A percentile compares a stretch with the other conserved stretches of the same genome.
Conservation (phyloP, 768 basidiomycete species). For the Nidula microcarpa region DNA sequence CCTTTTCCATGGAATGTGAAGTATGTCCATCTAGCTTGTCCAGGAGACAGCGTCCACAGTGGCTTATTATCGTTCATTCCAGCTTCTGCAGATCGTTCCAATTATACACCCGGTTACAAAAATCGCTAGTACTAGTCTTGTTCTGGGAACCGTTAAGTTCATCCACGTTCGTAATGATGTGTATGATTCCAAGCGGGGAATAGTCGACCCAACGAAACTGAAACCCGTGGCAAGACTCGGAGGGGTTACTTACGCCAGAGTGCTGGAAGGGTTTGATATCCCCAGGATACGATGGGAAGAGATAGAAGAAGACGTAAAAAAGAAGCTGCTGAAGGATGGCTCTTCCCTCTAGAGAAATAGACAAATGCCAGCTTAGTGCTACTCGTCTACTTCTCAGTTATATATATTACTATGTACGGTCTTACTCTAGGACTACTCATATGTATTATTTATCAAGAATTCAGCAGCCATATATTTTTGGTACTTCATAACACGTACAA, state of each 20-base stretch:
- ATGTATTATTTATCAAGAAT: no score
- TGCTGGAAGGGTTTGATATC: conserved; percentile 49
- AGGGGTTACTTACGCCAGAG: conserved; percentile 40
- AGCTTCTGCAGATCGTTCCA: conserved; percentile 41
- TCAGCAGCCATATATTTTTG: no score
- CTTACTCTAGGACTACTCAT: no score
- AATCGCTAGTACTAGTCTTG: conserved; percentile 32
- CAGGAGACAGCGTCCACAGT: neutral
- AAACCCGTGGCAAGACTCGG: conserved; percentile 50
- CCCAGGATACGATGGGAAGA: conserved; percentile 50
- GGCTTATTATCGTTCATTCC: conserved; percentile 17
- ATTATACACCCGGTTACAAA: conserved; percentile 35
- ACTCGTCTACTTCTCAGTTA: no score
- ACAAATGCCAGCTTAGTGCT: no score
- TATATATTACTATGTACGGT: no score
- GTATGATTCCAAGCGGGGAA: conserved; percentile 22
- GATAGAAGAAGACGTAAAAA: conserved; percentile 25
- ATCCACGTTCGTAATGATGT: conserved; percentile 59
- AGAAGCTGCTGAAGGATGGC: neutral
- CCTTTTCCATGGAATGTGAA: conserved; percentile 62
- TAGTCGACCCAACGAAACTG: conserved; percentile 45
- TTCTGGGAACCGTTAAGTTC: conserved; percentile 52
- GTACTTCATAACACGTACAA: neutral
- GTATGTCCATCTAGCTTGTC: conserved; percentile 12
- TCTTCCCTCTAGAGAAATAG: no score